Evolutionary conservation across 208 protist species (phyloP).

Genomic region (Trypanosoma rangeli): DNA sequence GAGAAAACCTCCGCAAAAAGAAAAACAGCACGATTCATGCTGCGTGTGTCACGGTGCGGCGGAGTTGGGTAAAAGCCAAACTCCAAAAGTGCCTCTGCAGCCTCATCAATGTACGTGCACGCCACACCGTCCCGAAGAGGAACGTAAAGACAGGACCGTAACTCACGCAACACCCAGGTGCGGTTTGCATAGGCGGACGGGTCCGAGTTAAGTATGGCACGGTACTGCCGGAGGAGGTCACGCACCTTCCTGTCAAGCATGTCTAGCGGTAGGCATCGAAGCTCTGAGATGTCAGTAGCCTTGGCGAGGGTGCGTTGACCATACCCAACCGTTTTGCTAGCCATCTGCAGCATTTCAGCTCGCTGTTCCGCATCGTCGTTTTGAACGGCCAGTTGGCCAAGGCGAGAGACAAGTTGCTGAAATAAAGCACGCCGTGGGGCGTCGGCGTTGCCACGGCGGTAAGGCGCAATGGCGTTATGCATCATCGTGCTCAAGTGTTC

Average conservation of each 20-base stretch:
- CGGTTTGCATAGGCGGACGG: slow-evolving; percentile 65
- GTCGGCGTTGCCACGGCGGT: slow-evolving; percentile 81
- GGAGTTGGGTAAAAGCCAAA: slow-evolving; percentile 68
- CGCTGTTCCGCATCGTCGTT: slow-evolving; percentile 69
- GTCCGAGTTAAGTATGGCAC: slow-evolving; percentile 45
- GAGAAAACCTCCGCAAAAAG: slow-evolving; percentile 84
- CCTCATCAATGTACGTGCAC: slow-evolving; percentile 61
- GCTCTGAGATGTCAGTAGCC: slow-evolving; percentile 63
- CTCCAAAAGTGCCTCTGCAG: slow-evolving; percentile 51
- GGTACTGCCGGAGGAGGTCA: slow-evolving; percentile 76
- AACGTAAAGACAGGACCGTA: slow-evolving; percentile 76
- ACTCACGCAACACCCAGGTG: slow-evolving; percentile 82
- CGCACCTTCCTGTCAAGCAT: slow-evolving; percentile 68
- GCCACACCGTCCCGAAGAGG: slow-evolving; percentile 50
- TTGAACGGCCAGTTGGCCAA: slow-evolving; percentile 80
- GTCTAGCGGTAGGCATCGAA: slow-evolving; percentile 55
- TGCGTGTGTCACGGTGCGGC: slow-evolving; percentile 51
- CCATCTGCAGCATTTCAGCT: slow-evolving; percentile 67
- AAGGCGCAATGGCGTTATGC: slow-evolving; percentile 84
- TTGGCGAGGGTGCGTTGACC: slow-evolving; percentile 62
- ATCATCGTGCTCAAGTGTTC: slow-evolving; percentile 83
- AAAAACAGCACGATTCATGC: slow-evolving; percentile 81
- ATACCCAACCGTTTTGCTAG: slow-evolving; percentile 78
- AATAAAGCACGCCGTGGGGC: slow-evolving; percentile 72
- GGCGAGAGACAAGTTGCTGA: slow-evolving; percentile 67